phyloP scores from a whole-genome alignment of 2,329 filamentous ascomycete genomes.

The Alternaria burnsii region DNA sequence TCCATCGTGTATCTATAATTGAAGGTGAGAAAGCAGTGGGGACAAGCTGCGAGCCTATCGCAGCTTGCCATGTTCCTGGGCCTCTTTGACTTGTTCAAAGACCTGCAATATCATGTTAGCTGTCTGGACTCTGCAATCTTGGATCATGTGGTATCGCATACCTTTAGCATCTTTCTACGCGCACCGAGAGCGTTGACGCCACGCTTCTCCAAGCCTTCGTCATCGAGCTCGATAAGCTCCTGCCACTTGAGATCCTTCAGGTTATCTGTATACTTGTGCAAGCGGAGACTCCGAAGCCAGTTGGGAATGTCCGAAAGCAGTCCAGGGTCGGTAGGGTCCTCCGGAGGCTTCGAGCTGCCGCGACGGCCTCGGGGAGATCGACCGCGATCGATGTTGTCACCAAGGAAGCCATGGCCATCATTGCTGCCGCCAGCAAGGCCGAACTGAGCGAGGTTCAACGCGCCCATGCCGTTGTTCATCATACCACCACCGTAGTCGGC shows the following conservation, averaged over 20 bases:
- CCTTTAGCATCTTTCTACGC: conserved; percentile 97
- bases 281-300: conserved; percentile 91
- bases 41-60: conserved; percentile 33
- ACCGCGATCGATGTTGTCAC: conserved; percentile 88
- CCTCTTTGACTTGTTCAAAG: conserved; percentile 90
- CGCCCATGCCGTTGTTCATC: conserved; percentile 74
- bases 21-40: conserved; percentile 6
- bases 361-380: conserved; percentile 90
- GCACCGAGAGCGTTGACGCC: conserved; percentile 96
- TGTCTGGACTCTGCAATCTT: background rate
- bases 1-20: conserved; percentile 36
- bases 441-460: conserved; percentile 76
- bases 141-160: conserved; percentile 47
- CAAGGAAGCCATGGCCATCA: conserved; percentile 80
- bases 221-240: conserved; percentile 89
- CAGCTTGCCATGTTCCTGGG: conserved; percentile 56
- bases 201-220: conserved; percentile 89
- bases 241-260: conserved; percentile 97
- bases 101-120: conserved; percentile 64
- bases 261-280: conserved; percentile 99
- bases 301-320: conserved; percentile 94
- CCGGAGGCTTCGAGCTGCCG: conserved; percentile 95
- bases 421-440: conserved; percentile 60
- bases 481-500: conserved; percentile 81
- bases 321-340: conserved; percentile 91